Evolutionary conservation across 1,139 yeast species (phyloP).

Genomic region (Lodderomyces parapsilosis): DNA sequence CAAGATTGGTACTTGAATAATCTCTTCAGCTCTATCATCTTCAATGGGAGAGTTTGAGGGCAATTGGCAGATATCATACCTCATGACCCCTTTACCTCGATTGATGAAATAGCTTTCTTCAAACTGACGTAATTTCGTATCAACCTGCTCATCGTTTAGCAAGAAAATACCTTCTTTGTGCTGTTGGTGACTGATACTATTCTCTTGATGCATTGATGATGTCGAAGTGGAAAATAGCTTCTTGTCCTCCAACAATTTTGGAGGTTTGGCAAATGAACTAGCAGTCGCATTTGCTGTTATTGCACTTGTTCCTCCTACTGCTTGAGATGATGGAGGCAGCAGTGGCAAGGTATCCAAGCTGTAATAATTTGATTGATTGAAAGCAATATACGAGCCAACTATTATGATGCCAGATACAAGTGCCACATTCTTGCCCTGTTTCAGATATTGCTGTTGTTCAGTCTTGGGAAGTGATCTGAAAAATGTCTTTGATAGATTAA

Average conservation of each 20-base stretch:
- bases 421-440: slow-evolving; percentile 36
- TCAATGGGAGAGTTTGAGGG: slow-evolving; percentile 94
- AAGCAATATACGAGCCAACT: slow-evolving; percentile 45
- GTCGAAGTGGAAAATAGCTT: slow-evolving; percentile 47
- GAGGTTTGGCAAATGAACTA: slow-evolving; percentile 6
- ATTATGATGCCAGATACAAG: slow-evolving; percentile 44
- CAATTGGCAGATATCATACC: slow-evolving; percentile 88
- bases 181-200: slow-evolving; percentile 43
- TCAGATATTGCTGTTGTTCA: slow-evolving; percentile 9
- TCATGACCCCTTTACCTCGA: slow-evolving; percentile 85
- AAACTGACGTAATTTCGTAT: slow-evolving; percentile 62
- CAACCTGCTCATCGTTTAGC: slow-evolving; percentile 73
- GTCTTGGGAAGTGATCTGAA: slow-evolving; percentile 8
- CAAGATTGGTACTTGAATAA: slow-evolving; percentile 74
- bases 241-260: slow-evolving; percentile 20
- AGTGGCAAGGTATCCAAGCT: slow-evolving; percentile 41
- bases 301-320: background rate
- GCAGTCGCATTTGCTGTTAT: background rate
- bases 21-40: slow-evolving; percentile 86
- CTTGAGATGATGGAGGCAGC: slow-evolving; percentile 7
- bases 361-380: slow-evolving; percentile 42
- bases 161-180: slow-evolving; percentile 45
- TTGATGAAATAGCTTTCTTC: slow-evolving; percentile 82
- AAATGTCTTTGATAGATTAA: slow-evolving; percentile 7
- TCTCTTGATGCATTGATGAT: slow-evolving; percentile 38